phyloP scores from a whole-genome alignment of 371 early-diverging fungal genomes.

The Capillidium rhysosporum region DNA sequence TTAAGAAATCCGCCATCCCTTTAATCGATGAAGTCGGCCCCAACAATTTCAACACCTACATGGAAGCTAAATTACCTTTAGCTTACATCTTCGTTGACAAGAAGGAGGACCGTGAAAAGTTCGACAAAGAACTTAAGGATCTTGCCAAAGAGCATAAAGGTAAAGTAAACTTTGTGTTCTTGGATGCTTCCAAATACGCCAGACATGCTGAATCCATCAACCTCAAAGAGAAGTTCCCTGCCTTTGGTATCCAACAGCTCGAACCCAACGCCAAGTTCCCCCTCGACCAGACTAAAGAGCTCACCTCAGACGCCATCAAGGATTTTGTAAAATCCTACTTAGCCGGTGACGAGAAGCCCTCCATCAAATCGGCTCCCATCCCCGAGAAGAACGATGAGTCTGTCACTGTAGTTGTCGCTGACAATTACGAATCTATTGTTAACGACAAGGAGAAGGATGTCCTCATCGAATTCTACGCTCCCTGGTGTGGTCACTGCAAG shows the following conservation, averaged over 20 bases:
- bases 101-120: slow-evolving; percentile 29
- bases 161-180: slow-evolving; percentile 68
- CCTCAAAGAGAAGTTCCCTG: slow-evolving; percentile 75
- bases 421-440: slow-evolving; percentile 54
- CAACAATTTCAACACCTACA: slow-evolving; percentile 65
- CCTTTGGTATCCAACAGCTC: slow-evolving; percentile 69
- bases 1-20: slow-evolving; percentile 58
- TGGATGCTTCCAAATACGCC: slow-evolving; percentile 68
- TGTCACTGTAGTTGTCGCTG: slow-evolving; percentile 76
- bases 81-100: slow-evolving; percentile 65
- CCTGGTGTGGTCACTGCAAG: slow-evolving; percentile 19
- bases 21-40: slow-evolving; percentile 76
- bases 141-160: slow-evolving; percentile 76
- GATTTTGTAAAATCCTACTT: slow-evolving; percentile 41
- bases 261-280: slow-evolving; percentile 58
- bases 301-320: slow-evolving; percentile 31
- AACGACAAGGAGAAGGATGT: slow-evolving; percentile 78
- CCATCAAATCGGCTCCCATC: slow-evolving; percentile 60
- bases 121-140: slow-evolving; percentile 26
- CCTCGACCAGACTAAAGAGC: slow-evolving; percentile 36
- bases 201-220: slow-evolving; percentile 65
- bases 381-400: slow-evolving; percentile 70
- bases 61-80: slow-evolving; percentile 63
- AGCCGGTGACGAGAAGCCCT: slow-evolving; percentile 48
- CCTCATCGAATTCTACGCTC: slow-evolving; percentile 59